phyloP scores from a whole-genome alignment of 2,329 filamentous ascomycete genomes.

The Elsinoe australis region DNA sequence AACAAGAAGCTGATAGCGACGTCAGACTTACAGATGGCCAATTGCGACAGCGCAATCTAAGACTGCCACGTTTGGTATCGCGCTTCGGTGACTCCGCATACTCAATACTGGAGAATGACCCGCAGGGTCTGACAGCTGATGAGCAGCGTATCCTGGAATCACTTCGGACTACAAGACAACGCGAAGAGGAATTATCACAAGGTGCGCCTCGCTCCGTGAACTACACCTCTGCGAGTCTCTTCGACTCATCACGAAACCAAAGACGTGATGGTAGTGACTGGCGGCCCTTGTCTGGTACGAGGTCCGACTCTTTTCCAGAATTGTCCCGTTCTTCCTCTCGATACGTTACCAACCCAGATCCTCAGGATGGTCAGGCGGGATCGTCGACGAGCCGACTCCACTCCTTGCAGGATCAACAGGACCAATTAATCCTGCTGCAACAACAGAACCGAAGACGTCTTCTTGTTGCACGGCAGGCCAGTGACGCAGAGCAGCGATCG shows the following conservation, averaged over 20 bases:
- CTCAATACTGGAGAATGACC: conserved; percentile 37
- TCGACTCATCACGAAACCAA: conserved; percentile 19
- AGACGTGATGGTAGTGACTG: background rate
- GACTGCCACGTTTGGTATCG: conserved; percentile 19
- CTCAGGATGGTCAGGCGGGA: background rate
- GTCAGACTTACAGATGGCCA: conserved; percentile 23
- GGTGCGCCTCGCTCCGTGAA: conserved; percentile 37
- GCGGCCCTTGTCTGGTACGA: too few relatives aligned
- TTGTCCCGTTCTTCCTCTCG: background rate
- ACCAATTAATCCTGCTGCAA: conserved; percentile 17
- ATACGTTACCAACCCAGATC: background rate
- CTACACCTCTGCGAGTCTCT: conserved; percentile 33
- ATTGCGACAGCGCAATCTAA: conserved; percentile 30
- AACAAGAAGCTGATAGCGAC: conserved; percentile 5
- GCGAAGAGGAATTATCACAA: conserved; percentile 36
- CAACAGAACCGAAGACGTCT: conserved; percentile 23
- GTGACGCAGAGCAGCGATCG: too few relatives aligned
- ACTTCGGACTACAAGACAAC: conserved; percentile 37
- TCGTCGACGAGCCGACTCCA: too few relatives aligned
- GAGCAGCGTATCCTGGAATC: conserved; percentile 42
- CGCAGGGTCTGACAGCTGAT: conserved; percentile 38
- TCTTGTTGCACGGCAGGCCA: conserved; percentile 36
- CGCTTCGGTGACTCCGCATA: conserved; percentile 27
- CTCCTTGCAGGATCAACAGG: conserved; percentile 19
- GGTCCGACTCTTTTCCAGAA: background rate